Evolutionary conservation across 768 basidiomycete genomes (phyloP).

Genomic region (Cystobasidium tubakii): DNA sequence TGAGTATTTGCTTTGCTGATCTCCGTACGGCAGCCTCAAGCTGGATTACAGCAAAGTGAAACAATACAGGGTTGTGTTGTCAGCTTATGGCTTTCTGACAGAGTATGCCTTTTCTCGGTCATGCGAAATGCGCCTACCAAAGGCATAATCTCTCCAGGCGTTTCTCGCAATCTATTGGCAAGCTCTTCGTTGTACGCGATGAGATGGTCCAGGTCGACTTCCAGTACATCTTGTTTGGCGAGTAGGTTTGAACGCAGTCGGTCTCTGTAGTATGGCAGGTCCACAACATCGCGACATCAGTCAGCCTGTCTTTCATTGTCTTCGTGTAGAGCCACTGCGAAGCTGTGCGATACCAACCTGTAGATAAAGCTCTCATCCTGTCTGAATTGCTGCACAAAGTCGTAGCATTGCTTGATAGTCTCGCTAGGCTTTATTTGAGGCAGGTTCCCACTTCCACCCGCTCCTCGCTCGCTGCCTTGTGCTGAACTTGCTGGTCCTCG

Average conservation of each 20-base stretch:
- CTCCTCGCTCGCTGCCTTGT: background rate
- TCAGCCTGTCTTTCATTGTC: background rate
- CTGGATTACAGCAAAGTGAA: conserved; percentile 51
- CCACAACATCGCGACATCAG: background rate
- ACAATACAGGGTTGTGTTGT: background rate
- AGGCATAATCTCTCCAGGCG: conserved; percentile 80
- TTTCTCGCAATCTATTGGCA: conserved; percentile 80
- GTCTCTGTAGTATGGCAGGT: conserved; percentile 66
- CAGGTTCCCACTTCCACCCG: background rate
- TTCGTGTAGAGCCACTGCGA: background rate
- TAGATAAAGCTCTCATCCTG: conserved; percentile 88
- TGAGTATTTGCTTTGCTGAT: conserved; percentile 38
- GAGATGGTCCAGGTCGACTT: conserved; percentile 69
- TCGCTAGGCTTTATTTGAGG: conserved; percentile 32
- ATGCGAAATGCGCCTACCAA: conserved; percentile 57
- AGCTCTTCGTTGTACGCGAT: conserved; percentile 84
- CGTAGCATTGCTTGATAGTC: conserved; percentile 47
- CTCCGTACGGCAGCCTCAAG: conserved; percentile 86
- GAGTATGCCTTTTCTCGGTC: background rate
- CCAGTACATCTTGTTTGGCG: conserved; percentile 75
- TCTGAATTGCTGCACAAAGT: conserved; percentile 82
- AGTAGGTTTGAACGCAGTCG: conserved; percentile 82
- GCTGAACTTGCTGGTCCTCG: conserved; percentile 10
- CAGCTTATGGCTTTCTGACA: background rate
- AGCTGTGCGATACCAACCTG: conserved; percentile 55